phyloP scores from a whole-genome alignment of 2,329 filamentous ascomycete species.

The Aspergillus terreus region DNA sequence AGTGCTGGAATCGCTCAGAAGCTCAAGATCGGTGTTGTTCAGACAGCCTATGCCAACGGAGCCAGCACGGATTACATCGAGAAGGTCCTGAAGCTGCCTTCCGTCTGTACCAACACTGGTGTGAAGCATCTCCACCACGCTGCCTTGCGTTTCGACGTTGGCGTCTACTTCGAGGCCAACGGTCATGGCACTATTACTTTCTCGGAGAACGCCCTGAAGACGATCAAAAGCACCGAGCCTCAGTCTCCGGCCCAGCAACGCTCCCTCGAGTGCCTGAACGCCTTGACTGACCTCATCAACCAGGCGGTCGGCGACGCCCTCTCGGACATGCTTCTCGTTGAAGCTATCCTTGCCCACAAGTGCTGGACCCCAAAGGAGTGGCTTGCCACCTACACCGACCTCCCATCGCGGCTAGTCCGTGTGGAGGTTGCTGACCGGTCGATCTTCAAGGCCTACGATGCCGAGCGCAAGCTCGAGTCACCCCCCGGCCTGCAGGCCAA shows the following conservation, averaged over 20 bases:
- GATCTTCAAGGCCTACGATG: conserved; percentile 86
- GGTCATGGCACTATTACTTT: conserved; percentile 97
- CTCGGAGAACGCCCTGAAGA: conserved; percentile 74
- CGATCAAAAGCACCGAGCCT: conserved; percentile 74
- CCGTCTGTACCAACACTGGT: conserved; percentile 89
- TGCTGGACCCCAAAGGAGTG: conserved; percentile 85
- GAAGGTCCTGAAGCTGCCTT: conserved; percentile 80
- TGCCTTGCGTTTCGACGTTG: conserved; percentile 90
- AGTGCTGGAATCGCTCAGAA: conserved; percentile 74
- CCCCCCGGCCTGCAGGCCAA: conserved; percentile 76
- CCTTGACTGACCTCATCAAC: conserved; percentile 89
- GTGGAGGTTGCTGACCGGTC: conserved; percentile 86
- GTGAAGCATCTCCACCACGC: conserved; percentile 98
- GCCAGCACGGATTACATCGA: conserved; percentile 89
- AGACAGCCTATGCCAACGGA: conserved; percentile 97
- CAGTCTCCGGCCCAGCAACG: conserved; percentile 89
- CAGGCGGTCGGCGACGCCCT: conserved; percentile 96
- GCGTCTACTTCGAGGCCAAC: conserved; percentile 98
- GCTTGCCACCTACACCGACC: conserved; percentile 87
- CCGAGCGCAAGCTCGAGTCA: conserved; percentile 79
- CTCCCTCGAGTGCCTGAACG: conserved; percentile 78
- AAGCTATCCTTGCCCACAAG: conserved; percentile 95
- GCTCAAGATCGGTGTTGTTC: conserved; percentile 87
- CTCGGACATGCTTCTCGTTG: conserved; percentile 92
- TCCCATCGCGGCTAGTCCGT: conserved; percentile 91